Conservation (phyloP, 1,139 yeast genomes). For the Magnusiomyces suaveolens region DNA sequence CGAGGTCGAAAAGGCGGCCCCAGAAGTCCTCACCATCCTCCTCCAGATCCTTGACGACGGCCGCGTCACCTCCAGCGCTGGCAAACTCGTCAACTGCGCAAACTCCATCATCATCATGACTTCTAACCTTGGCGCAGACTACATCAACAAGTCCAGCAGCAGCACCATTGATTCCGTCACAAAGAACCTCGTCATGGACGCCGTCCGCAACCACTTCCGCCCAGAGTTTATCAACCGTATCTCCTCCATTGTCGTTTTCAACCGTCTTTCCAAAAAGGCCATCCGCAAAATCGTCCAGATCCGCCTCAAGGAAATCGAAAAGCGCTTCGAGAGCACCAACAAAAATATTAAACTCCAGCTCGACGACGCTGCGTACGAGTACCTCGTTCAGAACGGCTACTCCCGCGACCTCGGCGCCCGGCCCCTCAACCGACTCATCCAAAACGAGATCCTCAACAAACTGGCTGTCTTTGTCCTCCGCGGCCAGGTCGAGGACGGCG, state of each 20-base stretch:
- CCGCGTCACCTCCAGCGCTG: slow-evolving; percentile 86
- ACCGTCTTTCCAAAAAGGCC: slow-evolving; percentile 82
- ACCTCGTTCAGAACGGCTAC: slow-evolving; percentile 67
- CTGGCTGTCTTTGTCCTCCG: slow-evolving; percentile 80
- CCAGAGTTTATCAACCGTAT: slow-evolving; percentile 97
- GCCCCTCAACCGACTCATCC: slow-evolving; percentile 90
- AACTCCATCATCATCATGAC: slow-evolving; percentile 93
- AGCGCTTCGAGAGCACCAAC: slow-evolving; percentile 75
- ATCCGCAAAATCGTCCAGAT: slow-evolving; percentile 85
- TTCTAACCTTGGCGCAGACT: slow-evolving; percentile 92
- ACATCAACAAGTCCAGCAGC: slow-evolving; percentile 61
- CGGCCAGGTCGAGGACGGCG: slow-evolving; percentile 84
- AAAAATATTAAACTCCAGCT: slow-evolving; percentile 63
- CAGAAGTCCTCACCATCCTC: slow-evolving; percentile 86
- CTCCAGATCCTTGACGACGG: slow-evolving; percentile 95
- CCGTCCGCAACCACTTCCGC: slow-evolving; percentile 86
- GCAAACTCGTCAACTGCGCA: slow-evolving; percentile 85
- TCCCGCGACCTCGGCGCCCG: slow-evolving; percentile 94
- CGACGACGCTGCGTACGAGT: slow-evolving; percentile 66
- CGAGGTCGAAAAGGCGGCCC: slow-evolving; percentile 98
- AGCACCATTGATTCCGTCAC: slow-evolving; percentile 32
- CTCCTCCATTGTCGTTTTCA: slow-evolving; percentile 83
- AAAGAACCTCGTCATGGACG: slow-evolving; percentile 38
- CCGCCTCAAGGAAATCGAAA: slow-evolving; percentile 73
- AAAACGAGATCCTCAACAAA: slow-evolving; percentile 66